A percentile compares a stretch with the other conserved stretches of the same genome.
phyloP scores from a whole-genome alignment of 352 stramenopile genomes.

The Globisporangium acanthophoron region DNA sequence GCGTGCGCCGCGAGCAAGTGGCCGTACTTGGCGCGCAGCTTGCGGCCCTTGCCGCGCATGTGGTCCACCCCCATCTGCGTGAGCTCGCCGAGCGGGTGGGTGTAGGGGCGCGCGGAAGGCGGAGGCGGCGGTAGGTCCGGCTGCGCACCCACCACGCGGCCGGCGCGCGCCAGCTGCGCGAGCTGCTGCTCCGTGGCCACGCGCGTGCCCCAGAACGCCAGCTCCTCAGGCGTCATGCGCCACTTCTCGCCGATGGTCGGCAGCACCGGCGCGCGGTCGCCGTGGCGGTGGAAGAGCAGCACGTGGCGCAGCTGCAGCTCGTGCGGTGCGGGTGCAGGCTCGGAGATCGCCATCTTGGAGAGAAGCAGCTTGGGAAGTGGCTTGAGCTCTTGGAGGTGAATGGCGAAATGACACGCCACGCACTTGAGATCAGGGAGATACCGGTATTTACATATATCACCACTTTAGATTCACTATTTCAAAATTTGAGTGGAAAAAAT shows the following conservation, averaged over 20 bases:
- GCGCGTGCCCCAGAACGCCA: slow-evolving; percentile 52
- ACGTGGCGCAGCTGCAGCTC: slow-evolving; percentile 60
- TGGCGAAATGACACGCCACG: no score
- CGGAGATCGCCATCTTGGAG: background rate
- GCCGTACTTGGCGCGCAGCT: slow-evolving; percentile 41
- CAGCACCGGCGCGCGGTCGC: slow-evolving; percentile 72
- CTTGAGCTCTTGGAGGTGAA: background rate
- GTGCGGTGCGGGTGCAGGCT: background rate
- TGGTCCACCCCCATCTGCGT: slow-evolving; percentile 61
- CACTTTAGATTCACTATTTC: no score
- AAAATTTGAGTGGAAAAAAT: no score
- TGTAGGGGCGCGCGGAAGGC: slow-evolving; percentile 25
- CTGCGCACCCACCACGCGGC: slow-evolving; percentile 42
- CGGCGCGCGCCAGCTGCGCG: slow-evolving; percentile 33
- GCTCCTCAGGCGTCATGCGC: slow-evolving; percentile 43
- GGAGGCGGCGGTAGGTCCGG: slow-evolving; percentile 36
- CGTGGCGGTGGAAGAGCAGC: slow-evolving; percentile 77
- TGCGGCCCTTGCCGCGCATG: slow-evolving; percentile 60
- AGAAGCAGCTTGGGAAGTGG: background rate
- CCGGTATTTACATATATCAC: no score
- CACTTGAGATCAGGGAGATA: no score
- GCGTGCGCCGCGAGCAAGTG: slow-evolving; percentile 21
- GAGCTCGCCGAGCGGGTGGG: slow-evolving; percentile 51
- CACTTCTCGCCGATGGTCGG: slow-evolving; percentile 49
- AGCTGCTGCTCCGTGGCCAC: slow-evolving; percentile 54